phyloP scores from a whole-genome alignment of 192 early-diverging fungal species.

The Coemansia sp. region DNA sequence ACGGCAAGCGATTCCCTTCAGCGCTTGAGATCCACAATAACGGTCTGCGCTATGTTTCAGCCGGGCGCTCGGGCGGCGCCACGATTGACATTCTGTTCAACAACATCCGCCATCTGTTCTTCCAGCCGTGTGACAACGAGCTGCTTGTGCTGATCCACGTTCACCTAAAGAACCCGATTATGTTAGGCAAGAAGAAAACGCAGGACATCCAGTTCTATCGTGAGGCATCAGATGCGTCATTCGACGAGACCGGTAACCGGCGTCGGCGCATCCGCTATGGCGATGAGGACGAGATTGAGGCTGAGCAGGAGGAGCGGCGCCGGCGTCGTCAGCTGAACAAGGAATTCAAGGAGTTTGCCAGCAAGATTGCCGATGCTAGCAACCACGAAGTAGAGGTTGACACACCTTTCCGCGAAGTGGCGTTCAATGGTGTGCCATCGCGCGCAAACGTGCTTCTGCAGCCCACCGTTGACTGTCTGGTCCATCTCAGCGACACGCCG shows the following conservation, averaged over 20 bases:
- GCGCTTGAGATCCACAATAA: constrained; percentile 96
- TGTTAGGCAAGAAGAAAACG: constrained; percentile 98
- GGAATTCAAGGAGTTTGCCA: constrained; percentile 91
- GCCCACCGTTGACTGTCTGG: constrained; percentile 94
- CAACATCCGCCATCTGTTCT: constrained; percentile 97
- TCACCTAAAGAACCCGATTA: constrained; percentile 94
- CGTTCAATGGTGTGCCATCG: constrained; percentile 92
- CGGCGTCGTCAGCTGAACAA: constrained; percentile 82
- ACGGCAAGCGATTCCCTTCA: constrained; percentile 89
- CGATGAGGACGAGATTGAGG: constrained; percentile 97
- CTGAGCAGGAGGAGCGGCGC: constrained; percentile 92
- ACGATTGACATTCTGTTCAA: constrained; percentile 94
- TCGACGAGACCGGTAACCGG: constrained; percentile 97
- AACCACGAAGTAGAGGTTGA: constrained; percentile 84
- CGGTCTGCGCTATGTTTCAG: constrained; percentile 88
- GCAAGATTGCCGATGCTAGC: constrained; percentile 85
- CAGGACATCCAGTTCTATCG: constrained; percentile 98
- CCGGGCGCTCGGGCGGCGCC: constrained; percentile 66
- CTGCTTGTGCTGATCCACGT: constrained; percentile 92
- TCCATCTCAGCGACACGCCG: constrained; percentile 93
- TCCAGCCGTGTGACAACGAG: constrained; percentile 98
- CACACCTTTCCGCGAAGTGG: constrained; percentile 87
- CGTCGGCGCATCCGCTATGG: constrained; percentile 84
- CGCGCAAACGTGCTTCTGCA: constrained; percentile 89
- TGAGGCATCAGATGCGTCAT: constrained; percentile 90